These are phyloP conservation scores for Ottelia alismoides DNA, from an alignment of 106 monocot genomes.

Conservation along the genomic window DNA sequence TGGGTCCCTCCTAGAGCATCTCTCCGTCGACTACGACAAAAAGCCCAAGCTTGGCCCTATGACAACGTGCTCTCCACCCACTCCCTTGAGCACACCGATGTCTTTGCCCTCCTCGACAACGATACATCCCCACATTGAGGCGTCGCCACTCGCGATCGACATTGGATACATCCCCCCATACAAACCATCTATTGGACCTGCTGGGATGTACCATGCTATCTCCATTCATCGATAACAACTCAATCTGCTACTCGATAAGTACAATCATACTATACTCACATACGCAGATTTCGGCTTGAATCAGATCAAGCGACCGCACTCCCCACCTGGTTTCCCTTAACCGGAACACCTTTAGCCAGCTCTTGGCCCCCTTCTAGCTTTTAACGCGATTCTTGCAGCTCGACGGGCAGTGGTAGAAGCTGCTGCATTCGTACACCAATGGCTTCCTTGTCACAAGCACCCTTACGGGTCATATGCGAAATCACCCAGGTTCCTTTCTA, in stretches of 20 bases:
- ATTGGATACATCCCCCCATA: conserved; percentile 89
- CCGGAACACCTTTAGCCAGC: conserved; percentile 67
- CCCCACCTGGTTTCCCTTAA: conserved; percentile 86
- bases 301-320: conserved; percentile 78
- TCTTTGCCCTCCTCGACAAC: too few relatives aligned
- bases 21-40: conserved; percentile 14
- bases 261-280: conserved; percentile 81
- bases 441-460: conserved; percentile 68
- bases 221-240: conserved; percentile 28
- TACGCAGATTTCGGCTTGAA: conserved; percentile 67
- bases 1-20: conserved; percentile 5
- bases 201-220: conserved; percentile 53
- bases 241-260: conserved; percentile 57
- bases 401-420: conserved; percentile 44
- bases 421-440: conserved; percentile 74
- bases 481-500: conserved; percentile 58
- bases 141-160: conserved; percentile 40
- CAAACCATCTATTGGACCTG: conserved; percentile 68
- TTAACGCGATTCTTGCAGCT: conserved; percentile 78
- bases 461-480: conserved; percentile 63
- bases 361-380: conserved; percentile 57
- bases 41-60: conserved; percentile 10
- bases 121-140: too few relatives aligned
- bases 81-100: too few relatives aligned
- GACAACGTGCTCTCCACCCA: too few relatives aligned